phyloP scores from a whole-genome alignment of 2,329 filamentous ascomycete species.

The Sporothrix brasiliensis region DNA sequence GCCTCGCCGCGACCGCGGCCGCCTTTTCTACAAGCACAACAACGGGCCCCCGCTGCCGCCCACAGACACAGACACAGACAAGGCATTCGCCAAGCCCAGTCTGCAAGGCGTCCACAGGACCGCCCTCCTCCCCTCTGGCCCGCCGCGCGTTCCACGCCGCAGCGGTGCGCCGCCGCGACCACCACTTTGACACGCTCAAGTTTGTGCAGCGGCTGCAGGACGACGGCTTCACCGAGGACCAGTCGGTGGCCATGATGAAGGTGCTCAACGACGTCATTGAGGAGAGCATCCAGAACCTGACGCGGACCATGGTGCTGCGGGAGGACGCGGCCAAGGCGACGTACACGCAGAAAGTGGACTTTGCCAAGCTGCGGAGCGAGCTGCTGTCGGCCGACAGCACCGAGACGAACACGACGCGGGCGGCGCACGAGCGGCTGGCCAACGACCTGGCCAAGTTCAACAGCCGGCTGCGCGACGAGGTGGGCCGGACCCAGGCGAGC shows the following conservation, averaged over 20 bases:
- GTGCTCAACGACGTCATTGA: conserved; percentile 96
- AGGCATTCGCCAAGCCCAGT: neutral
- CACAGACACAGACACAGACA: neutral
- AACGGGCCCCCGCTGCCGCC: neutral
- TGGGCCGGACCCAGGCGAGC: conserved; percentile 89
- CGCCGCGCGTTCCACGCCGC: conserved; percentile 66
- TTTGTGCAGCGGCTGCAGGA: conserved; percentile 88
- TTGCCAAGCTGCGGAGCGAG: conserved; percentile 94
- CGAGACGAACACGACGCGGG: conserved; percentile 83
- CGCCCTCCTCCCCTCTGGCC: neutral
- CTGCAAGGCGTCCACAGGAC: neutral
- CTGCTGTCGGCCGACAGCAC: conserved; percentile 89
- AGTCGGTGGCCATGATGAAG: conserved; percentile 98
- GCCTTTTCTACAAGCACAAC: neutral
- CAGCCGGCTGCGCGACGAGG: conserved; percentile 86
- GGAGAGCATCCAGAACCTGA: conserved; percentile 96
- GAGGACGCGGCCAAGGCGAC: conserved; percentile 86
- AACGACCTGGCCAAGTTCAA: conserved; percentile 96
- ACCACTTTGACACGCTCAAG: conserved; percentile 98
- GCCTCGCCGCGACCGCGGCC: conserved; percentile 17
- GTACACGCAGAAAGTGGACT: conserved; percentile 91
- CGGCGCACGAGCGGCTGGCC: conserved; percentile 86
- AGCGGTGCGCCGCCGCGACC: conserved; percentile 65
- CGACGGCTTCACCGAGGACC: conserved; percentile 94
- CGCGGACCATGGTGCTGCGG: conserved; percentile 94